These are phyloP conservation scores for Cryptococcus maquisensis DNA, from an alignment of 1,284 basidiomycete species.

Conservation along the genomic window DNA sequence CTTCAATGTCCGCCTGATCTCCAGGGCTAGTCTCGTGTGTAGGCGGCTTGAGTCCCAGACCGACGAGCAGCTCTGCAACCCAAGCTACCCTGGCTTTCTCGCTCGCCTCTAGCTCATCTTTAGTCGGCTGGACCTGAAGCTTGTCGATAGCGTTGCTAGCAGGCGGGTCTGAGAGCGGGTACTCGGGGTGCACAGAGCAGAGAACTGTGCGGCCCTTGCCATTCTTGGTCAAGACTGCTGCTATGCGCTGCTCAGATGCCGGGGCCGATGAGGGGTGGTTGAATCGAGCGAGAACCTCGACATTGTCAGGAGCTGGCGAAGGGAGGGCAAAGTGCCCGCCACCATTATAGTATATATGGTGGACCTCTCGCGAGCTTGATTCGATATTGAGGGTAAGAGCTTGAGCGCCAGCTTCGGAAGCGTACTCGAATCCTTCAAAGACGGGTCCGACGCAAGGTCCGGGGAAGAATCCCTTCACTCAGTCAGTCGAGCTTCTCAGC, in stretches of 20 bases:
- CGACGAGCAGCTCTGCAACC: slow-evolving; percentile 31
- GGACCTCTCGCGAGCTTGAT: slow-evolving; percentile 23
- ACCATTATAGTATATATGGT: slow-evolving; percentile 57
- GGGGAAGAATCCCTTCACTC: slow-evolving; percentile 55
- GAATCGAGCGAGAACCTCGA: slow-evolving; percentile 50
- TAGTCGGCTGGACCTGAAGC: slow-evolving; percentile 22
- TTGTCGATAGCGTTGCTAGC: slow-evolving; percentile 47
- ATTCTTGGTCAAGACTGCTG: slow-evolving; percentile 55
- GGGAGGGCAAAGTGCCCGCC: slow-evolving; percentile 53
- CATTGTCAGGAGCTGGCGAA: slow-evolving; percentile 27
- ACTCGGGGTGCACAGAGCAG: slow-evolving; percentile 64
- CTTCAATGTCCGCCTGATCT: slow-evolving; percentile 18
- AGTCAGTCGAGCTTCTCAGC: not conserved
- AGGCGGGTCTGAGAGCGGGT: slow-evolving; percentile 54
- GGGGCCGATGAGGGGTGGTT: slow-evolving; percentile 24
- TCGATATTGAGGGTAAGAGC: slow-evolving; percentile 44
- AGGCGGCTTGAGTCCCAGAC: slow-evolving; percentile 38
- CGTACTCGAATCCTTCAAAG: slow-evolving; percentile 57
- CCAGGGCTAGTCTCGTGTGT: slow-evolving; percentile 1
- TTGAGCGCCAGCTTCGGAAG: slow-evolving; percentile 50
- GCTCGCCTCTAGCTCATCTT: slow-evolving; percentile 32
- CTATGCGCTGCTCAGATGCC: slow-evolving; percentile 46
- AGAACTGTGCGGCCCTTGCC: slow-evolving; percentile 59
- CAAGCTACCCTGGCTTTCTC: slow-evolving; percentile 44
- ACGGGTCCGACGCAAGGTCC: slow-evolving; percentile 56